A percentile compares a stretch with the other conserved stretches of the same genome.
Conservation (phyloP, 257 asterid genomes). For the Prunella vulgaris region DNA sequence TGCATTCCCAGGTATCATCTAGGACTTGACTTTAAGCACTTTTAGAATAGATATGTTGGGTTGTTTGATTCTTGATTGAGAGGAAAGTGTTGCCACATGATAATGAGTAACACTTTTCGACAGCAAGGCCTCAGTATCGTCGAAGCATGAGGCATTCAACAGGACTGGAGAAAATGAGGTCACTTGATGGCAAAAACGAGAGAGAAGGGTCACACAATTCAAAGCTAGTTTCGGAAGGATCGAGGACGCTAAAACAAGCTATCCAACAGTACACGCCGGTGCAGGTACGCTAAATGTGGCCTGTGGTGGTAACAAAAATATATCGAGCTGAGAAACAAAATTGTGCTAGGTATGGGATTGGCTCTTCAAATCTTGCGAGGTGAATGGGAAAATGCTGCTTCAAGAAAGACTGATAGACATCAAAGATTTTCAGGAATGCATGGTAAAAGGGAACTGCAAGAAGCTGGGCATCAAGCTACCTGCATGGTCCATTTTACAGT, state of each 20-base stretch:
- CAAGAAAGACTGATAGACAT: slow-evolving; percentile 62
- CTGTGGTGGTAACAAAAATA: neutral
- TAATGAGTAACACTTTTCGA: slow-evolving; percentile 29
- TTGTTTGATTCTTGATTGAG: neutral
- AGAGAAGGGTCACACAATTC: slow-evolving; percentile 45
- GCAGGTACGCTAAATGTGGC: slow-evolving; percentile 42
- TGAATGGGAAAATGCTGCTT: slow-evolving; percentile 57
- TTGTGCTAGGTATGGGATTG: slow-evolving; percentile 73
- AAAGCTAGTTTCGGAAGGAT: slow-evolving; percentile 64
- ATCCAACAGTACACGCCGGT: slow-evolving; percentile 62
- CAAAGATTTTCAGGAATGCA: slow-evolving; percentile 63
- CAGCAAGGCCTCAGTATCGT: slow-evolving; percentile 92
- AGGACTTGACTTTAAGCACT: neutral
- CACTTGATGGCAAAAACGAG: slow-evolving; percentile 38
- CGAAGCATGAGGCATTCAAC: slow-evolving; percentile 31
- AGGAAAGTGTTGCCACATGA: neutral
- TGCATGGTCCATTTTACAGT: slow-evolving; percentile 70
- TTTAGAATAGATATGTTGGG: neutral
- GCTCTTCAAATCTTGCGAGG: slow-evolving; percentile 81
- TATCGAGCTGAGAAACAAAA: neutral
- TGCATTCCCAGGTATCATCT: slow-evolving; percentile 77
- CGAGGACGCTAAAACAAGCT: slow-evolving; percentile 62
- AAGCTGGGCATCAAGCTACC: slow-evolving; percentile 78
- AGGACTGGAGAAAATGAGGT: slow-evolving; percentile 34
- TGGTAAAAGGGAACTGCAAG: slow-evolving; percentile 65